Percentiles rank a stretch among this genome's conserved stretches.
Evolutionary conservation across 768 basidiomycete species (phyloP).

Genomic region (Mycena galopus): DNA sequence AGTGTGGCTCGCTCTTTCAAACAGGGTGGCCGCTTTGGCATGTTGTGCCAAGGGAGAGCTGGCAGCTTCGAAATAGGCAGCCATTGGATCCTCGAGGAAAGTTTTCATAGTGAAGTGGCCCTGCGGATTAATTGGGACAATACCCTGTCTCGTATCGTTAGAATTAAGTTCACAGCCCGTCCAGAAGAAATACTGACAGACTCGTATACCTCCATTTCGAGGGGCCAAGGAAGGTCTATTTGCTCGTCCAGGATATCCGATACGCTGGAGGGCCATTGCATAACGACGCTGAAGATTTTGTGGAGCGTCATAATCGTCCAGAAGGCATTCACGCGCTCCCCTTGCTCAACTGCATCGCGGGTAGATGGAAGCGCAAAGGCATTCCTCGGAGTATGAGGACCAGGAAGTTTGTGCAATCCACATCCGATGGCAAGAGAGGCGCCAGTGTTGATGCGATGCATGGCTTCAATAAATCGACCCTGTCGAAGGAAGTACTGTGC

Average conservation of each 20-base stretch:
- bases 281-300: slow-evolving; percentile 46
- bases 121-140: slow-evolving; percentile 17
- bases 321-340: slow-evolving; percentile 54
- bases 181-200: slow-evolving; percentile 29
- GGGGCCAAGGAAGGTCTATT: slow-evolving; percentile 58
- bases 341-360: slow-evolving; percentile 48
- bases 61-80: slow-evolving; percentile 13
- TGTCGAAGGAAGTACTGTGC: slow-evolving; percentile 37
- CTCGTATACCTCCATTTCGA: slow-evolving; percentile 34
- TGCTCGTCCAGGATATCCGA: slow-evolving; percentile 40
- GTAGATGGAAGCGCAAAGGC: slow-evolving; percentile 35
- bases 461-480: slow-evolving; percentile 35
- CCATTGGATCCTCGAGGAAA: slow-evolving; percentile 31
- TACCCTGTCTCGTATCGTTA: slow-evolving; percentile 31
- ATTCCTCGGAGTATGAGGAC: background rate
- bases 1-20: slow-evolving; percentile 43
- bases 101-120: slow-evolving; percentile 25
- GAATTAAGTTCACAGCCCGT: background rate
- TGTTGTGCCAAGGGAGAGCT: slow-evolving; percentile 13
- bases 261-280: slow-evolving; percentile 47
- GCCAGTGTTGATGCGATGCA: slow-evolving; percentile 38
- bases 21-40: slow-evolving; percentile 36
- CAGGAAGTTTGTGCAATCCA: slow-evolving; percentile 29
- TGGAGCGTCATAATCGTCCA: slow-evolving; percentile 53
- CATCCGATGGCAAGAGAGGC: slow-evolving; percentile 37